Evolutionary conservation across 2,329 filamentous ascomycete species (phyloP).

Genomic region (Calonectria ilicicola): DNA sequence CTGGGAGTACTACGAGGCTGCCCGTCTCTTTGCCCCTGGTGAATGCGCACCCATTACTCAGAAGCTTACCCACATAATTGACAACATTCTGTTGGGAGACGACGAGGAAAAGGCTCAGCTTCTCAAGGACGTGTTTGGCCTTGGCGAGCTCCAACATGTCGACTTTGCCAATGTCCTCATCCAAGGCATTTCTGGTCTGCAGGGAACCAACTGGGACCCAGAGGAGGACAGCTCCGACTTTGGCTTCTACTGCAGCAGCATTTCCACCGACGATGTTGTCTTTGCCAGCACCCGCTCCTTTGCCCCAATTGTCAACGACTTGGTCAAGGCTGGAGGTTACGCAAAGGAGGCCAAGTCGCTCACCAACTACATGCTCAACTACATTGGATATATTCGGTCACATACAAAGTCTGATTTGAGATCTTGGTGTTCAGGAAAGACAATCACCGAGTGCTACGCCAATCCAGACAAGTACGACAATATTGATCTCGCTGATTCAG

Average conservation of each 20-base stretch:
- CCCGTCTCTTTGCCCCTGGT: conserved; percentile 60
- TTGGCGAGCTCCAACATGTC: conserved; percentile 56
- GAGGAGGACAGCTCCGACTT: conserved; percentile 54
- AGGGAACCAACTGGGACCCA: conserved; percentile 67
- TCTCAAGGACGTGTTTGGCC: conserved; percentile 62
- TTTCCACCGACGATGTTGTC: conserved; percentile 56
- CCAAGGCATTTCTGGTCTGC: conserved; percentile 56
- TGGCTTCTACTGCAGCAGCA: conserved; percentile 60
- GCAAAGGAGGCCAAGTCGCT: conserved; percentile 51
- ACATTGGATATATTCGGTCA: conserved; percentile 58
- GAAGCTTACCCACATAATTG: conserved; percentile 63
- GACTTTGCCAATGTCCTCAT: conserved; percentile 62
- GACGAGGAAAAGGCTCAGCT: conserved; percentile 55
- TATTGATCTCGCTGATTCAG: conserved; percentile 35
- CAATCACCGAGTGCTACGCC: conserved; percentile 47
- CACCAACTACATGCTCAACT: conserved; percentile 62
- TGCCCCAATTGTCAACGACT: conserved; percentile 48
- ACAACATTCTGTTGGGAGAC: conserved; percentile 61
- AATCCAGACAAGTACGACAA: conserved; percentile 35
- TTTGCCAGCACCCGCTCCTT: conserved; percentile 56
- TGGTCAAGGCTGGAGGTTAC: conserved; percentile 58
- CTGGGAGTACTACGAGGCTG: conserved; percentile 71
- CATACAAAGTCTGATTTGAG: conserved; percentile 43
- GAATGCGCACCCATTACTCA: conserved; percentile 75
- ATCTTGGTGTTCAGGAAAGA: conserved; percentile 38